Conservation (phyloP, 805 yeast species). For the Lipomyces sp. region DNA sequence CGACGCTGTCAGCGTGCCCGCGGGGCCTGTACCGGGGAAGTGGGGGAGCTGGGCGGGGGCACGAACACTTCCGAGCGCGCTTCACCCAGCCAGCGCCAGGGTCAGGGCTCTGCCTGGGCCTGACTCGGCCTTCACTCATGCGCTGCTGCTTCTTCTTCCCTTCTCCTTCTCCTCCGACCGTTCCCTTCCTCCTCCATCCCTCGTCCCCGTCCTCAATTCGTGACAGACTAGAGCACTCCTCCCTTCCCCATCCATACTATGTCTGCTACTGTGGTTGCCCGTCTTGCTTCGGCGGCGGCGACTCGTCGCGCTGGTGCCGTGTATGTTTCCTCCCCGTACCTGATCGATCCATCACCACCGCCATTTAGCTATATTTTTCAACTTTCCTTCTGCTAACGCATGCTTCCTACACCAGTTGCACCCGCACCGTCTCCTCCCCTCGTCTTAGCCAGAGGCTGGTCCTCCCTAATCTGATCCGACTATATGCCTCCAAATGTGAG, state of each 20-base stretch:
- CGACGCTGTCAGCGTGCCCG: no score
- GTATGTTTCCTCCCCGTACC: slow-evolving; percentile 9
- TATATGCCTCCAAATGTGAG: slow-evolving; percentile 41
- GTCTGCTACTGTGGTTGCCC: slow-evolving; percentile 26
- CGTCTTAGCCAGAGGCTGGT: slow-evolving; percentile 28
- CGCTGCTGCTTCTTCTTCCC: neutral
- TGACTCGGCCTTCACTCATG: no score
- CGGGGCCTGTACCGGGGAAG: no score
- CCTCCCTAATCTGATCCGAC: slow-evolving; percentile 34
- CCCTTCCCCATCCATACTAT: no score
- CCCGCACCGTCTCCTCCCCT: slow-evolving; percentile 3
- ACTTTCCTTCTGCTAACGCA: no score
- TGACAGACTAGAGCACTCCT: neutral
- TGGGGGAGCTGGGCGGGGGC: no score
- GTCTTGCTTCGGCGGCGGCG: slow-evolving; percentile 26
- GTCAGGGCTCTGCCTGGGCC: no score
- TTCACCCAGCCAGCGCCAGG: no score
- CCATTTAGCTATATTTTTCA: neutral
- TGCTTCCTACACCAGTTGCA: neutral
- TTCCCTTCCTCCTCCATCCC: neutral
- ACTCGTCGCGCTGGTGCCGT: slow-evolving; percentile 13
- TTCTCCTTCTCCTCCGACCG: neutral
- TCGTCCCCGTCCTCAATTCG: neutral
- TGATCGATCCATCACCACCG: neutral
- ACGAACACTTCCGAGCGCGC: no score